Evolutionary conservation across 805 yeast genomes (phyloP), one percentile per base, ranked within the genome.

Genomic region (Lachancea sp.): DNA sequence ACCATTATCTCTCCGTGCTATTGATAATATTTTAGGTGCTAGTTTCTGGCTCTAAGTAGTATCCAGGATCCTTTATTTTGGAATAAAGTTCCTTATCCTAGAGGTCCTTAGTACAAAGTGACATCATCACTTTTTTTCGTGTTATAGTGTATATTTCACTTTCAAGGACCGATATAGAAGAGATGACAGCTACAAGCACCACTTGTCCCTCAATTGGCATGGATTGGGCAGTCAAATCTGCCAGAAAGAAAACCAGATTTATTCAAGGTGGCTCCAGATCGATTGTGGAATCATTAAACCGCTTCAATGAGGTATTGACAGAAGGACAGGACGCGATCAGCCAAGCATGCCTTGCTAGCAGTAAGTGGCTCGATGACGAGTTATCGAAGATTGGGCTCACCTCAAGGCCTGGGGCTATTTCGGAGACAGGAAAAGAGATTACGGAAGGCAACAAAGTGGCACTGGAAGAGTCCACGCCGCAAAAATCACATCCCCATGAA

Each of bases 161-260:
- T 35, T 9, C 38, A 25, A 36, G 25, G 39, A 36, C 25, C 39
- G 25, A 13, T 22, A 22, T 8, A 29, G 13, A 7, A 29, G 31
- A 29, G 31, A 29, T 29, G 31, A 29, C 15, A 3, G 11, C 13
- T 29, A 12, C 31, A 12, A 7, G 31, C 31, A 13, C 15, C 11
- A 29, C 15, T 12, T 4, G 15, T 12, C 31, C 38, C 17, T 15
- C 20, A n/a, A 32, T 25, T 18, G 45, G 34, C 36, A 62, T 62
- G 66, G 65, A 62, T 47, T 59, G 66, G 65, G 61, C 58, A 17
- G 49, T 57, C 13, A 40, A 47, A 37, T 59, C 65, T 20, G 63
- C 66, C 29, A 53, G 52, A 42, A 56, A 51, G 41, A 60, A 60
- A 45, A 49, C 55, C n/a, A 50, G 52, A 41, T 50, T 53, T 32